Evolutionary conservation across 306 rosid species (phyloP), one percentile per base, ranked within the genome.

Genomic region (Cajanus cajan): DNA sequence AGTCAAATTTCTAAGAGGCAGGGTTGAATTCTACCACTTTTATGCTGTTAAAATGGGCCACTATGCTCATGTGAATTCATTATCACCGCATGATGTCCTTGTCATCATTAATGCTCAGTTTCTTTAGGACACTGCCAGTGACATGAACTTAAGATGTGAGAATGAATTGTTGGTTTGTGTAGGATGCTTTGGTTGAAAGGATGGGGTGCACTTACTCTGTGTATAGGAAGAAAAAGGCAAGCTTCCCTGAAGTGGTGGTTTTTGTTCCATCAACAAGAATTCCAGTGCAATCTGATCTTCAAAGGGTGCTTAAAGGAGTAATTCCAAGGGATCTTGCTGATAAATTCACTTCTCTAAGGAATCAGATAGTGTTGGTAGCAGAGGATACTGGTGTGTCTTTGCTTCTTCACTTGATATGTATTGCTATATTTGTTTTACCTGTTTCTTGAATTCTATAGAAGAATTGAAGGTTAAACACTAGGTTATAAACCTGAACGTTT

Each of bases 201-300:
- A 83, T 95, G 98, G 98, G 98, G 69, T 92, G 98, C 80, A 81
- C 93, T 87, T 54, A 90, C 85, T 95, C 98, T 86, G 77, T 84
- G 24, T 83, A 87, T 64, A 91, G 80, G 91, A 88, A 88, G 85
- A 95, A 88, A 86, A 91, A 88, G 28, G 25, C 86, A 81, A 74
- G 7, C 78, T 70, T 95, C 40, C 84, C 89, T 31, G 99, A 92
- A 89, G 89, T 88, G 50, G 90, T 84, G 51, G 88, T 91, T 0
- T 90, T 87, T 15, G 89, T 88, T 76, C 99, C 96, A 4, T 85
- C 94, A 33, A 70, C 87, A 74, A 82, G 90, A 85, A 90, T 93
- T 81, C 99, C 99, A 1, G 74, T 87, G 31, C 96, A 91, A 61
- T 87, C 87, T 74, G 97, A 92, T 87, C 88, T 95, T 77, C 90